These are phyloP conservation scores for Vigna hirtella DNA, from an alignment of 306 rosid genomes.

Conservation along the genomic window DNA sequence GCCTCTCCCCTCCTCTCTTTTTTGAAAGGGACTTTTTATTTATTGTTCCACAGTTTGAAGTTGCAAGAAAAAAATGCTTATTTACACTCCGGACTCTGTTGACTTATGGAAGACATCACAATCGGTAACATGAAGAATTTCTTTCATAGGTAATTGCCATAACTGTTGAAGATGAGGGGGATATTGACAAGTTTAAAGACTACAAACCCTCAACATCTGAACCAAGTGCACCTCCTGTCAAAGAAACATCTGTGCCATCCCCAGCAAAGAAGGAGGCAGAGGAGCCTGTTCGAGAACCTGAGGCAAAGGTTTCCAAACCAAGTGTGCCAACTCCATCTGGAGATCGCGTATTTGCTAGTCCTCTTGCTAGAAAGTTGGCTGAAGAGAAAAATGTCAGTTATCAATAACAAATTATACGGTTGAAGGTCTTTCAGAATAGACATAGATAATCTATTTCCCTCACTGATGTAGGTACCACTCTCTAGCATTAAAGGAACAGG, in stretches of 20 bases:
- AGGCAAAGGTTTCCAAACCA: slow-evolving; percentile 73
- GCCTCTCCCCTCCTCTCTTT: not conserved
- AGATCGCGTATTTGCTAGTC: slow-evolving; percentile 91
- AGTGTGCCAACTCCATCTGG: slow-evolving; percentile 62
- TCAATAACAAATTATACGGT: slow-evolving; percentile 34
- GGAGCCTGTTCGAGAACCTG: slow-evolving; percentile 68
- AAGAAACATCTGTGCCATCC: slow-evolving; percentile 66
- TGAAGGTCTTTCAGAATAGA: slow-evolving; percentile 22
- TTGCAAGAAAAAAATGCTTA: not conserved
- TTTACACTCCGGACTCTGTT: too few species aligned
- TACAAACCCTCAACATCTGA: slow-evolving; percentile 76
- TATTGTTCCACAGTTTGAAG: not conserved
- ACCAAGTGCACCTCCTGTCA: slow-evolving; percentile 54
- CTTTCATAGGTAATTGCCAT: slow-evolving; percentile 73
- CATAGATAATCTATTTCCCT: slow-evolving; percentile 29
- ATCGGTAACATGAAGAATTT: slow-evolving; percentile 30
- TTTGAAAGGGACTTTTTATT: not conserved
- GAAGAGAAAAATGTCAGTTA: slow-evolving; percentile 86
- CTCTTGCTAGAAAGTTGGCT: slow-evolving; percentile 91
- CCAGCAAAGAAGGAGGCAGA: slow-evolving; percentile 73
- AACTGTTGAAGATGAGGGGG: slow-evolving; percentile 94
- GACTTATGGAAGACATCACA: not conserved
- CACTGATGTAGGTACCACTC: slow-evolving; percentile 66
- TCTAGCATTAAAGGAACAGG: slow-evolving; percentile 97
- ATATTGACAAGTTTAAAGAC: slow-evolving; percentile 78